phyloP scores from a whole-genome alignment of 208 protist genomes.

The Crithidia bombi region DNA sequence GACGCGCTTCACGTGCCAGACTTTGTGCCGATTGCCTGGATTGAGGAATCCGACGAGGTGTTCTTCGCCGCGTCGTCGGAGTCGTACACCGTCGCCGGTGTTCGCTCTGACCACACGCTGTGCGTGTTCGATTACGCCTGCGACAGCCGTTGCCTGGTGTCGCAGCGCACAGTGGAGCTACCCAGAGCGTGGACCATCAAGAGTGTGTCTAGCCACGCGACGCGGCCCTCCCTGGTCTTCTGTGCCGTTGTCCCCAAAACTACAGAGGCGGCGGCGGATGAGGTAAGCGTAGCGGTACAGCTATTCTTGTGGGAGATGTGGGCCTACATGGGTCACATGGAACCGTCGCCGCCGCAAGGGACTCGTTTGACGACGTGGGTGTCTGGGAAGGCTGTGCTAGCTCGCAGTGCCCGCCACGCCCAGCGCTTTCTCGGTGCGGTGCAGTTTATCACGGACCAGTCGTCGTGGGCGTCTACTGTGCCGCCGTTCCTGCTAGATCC shows the following conservation, averaged over 20 bases:
- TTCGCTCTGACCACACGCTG: conserved; percentile 54
- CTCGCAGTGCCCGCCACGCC: conserved; percentile 59
- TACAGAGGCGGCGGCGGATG: neutral
- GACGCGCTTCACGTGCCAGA: conserved; percentile 51
- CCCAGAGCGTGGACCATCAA: conserved; percentile 42
- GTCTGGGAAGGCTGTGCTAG: conserved; percentile 67
- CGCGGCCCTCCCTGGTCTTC: conserved; percentile 60
- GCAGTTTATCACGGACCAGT: conserved; percentile 68
- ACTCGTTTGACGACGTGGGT: conserved; percentile 53
- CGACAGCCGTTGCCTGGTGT: conserved; percentile 39
- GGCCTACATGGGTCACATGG: conserved; percentile 23
- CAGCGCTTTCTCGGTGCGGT: conserved; percentile 53
- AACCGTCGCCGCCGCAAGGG: neutral
- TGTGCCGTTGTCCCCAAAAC: conserved; percentile 25
- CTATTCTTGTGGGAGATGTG: conserved; percentile 78
- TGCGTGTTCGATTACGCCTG: conserved; percentile 65
- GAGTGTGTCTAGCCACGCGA: conserved; percentile 50
- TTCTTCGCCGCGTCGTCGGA: conserved; percentile 64
- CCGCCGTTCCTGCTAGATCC: conserved; percentile 69
- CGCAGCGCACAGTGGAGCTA: conserved; percentile 61
- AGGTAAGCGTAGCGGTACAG: conserved; percentile 17
- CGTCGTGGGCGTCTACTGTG: conserved; percentile 61
- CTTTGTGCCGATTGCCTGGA: conserved; percentile 72
- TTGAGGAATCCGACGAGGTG: conserved; percentile 53
- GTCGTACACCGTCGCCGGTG: conserved; percentile 49